Percentiles rank a stretch among this genome's conserved stretches.
Conservation (phyloP, 2,329 filamentous ascomycete genomes). For the Chrysosphaeria jannelii region DNA sequence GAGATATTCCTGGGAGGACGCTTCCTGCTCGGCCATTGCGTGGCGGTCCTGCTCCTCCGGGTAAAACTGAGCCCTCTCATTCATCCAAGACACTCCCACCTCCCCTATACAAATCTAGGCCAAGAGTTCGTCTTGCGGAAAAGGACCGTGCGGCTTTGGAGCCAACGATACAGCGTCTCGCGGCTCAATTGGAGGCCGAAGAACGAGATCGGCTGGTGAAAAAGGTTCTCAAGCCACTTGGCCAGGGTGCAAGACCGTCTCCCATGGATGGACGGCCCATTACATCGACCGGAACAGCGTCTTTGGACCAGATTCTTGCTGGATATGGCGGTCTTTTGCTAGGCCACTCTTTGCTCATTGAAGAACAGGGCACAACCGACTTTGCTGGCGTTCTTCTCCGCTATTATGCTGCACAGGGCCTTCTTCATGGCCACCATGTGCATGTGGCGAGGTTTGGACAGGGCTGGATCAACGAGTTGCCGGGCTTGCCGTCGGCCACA, state of each 20-base stretch:
- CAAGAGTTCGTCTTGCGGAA: too few relatives aligned
- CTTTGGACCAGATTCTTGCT: constrained; percentile 57
- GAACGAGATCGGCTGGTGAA: not conserved
- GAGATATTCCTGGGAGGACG: too few relatives aligned
- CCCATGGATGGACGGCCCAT: constrained; percentile 65
- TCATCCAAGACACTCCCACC: too few relatives aligned
- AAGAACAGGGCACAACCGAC: constrained; percentile 80
- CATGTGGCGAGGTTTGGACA: constrained; percentile 61
- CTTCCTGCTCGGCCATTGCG: too few relatives aligned
- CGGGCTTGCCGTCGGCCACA: constrained; percentile 26
- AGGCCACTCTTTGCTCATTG: constrained; percentile 51
- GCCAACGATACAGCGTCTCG: constrained; percentile 3
- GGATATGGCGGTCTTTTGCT: constrained; percentile 65
- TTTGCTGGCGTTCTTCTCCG: constrained; percentile 60
- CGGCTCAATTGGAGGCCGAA: constrained; percentile 1
- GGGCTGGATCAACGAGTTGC: constrained; percentile 56
- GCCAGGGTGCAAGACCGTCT: constrained; percentile 41
- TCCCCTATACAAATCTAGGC: too few relatives aligned
- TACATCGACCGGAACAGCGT: constrained; percentile 71
- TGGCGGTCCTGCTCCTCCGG: too few relatives aligned
- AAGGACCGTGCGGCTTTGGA: too few relatives aligned
- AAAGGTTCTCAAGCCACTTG: constrained; percentile 6
- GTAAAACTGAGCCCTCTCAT: too few relatives aligned
- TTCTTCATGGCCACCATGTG: constrained; percentile 69
- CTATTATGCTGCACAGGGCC: constrained; percentile 79